phyloP scores from a whole-genome alignment of 179 eudicot species.

The Heliamphora pulchella region DNA sequence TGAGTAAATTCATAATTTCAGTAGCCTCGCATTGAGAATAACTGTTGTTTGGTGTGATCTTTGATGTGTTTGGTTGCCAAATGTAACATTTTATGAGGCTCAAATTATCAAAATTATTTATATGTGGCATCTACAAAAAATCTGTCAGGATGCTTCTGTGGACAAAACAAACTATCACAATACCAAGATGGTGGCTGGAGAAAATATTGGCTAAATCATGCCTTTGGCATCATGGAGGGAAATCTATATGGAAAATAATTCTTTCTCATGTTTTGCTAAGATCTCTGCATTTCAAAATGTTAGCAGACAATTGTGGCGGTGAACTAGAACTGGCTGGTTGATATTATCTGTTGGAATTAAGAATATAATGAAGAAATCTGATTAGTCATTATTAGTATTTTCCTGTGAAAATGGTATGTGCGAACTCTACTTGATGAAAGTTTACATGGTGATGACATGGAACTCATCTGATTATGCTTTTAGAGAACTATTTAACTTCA shows the following conservation, averaged over 20 bases:
- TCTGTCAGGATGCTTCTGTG: not conserved
- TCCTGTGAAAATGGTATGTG: not conserved
- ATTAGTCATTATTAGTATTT: not conserved
- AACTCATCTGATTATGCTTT: not conserved
- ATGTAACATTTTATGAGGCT: not conserved
- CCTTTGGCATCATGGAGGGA: not conserved
- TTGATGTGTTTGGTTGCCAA: not conserved
- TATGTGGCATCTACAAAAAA: not conserved
- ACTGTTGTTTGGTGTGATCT: too few relatives aligned
- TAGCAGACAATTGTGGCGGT: not conserved
- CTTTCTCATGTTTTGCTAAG: not conserved
- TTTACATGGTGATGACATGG: not conserved
- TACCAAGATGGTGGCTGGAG: not conserved
- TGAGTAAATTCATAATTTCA: too few relatives aligned
- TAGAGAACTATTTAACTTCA: not conserved
- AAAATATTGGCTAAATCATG: not conserved
- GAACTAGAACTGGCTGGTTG: not conserved
- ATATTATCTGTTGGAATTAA: not conserved
- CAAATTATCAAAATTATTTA: not conserved
- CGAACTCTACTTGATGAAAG: not conserved
- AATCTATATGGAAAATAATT: not conserved
- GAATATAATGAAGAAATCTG: not conserved
- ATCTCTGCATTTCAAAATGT: not conserved
- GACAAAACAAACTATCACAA: not conserved
- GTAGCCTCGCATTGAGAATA: too few relatives aligned